Conservation (phyloP, 106 monocot genomes). For the Hemerocallis citrina region DNA sequence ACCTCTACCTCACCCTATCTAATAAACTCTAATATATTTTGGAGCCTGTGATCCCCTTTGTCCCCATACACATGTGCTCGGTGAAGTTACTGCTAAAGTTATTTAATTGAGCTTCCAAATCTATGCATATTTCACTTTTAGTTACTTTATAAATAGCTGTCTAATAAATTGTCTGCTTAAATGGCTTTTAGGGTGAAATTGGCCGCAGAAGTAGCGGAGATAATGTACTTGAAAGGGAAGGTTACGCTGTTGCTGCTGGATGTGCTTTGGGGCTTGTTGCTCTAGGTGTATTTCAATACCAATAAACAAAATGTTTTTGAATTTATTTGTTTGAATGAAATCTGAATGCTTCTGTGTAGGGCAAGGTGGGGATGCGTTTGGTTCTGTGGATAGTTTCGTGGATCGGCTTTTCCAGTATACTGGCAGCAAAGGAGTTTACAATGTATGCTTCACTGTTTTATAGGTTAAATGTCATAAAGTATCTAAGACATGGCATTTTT, state of each 20-base stretch:
- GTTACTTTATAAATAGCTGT: no score
- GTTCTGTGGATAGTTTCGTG: slow-evolving; percentile 68
- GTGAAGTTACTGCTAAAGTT: no score
- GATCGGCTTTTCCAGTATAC: slow-evolving; percentile 78
- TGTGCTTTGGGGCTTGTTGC: slow-evolving; percentile 91
- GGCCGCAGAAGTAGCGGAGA: slow-evolving; percentile 94
- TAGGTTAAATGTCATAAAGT: background rate
- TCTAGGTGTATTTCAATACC: slow-evolving; percentile 42
- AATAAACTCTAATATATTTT: no score
- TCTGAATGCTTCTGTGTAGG: slow-evolving; percentile 29
- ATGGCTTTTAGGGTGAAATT: slow-evolving; percentile 74
- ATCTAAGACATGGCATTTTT: background rate
- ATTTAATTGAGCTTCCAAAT: no score
- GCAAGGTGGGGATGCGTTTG: slow-evolving; percentile 60
- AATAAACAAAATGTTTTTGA: background rate
- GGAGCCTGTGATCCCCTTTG: no score
- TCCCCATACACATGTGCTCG: no score
- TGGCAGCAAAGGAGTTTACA: slow-evolving; percentile 49
- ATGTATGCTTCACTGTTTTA: slow-evolving; percentile 27
- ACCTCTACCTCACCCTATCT: no score
- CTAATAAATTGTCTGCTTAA: no score
- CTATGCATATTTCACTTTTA: no score
- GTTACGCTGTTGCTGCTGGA: slow-evolving; percentile 99
- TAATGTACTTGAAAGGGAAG: slow-evolving; percentile 99
- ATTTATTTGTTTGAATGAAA: background rate